phyloP scores from a whole-genome alignment of 306 rosid species.

The Cicer yamashitae region DNA sequence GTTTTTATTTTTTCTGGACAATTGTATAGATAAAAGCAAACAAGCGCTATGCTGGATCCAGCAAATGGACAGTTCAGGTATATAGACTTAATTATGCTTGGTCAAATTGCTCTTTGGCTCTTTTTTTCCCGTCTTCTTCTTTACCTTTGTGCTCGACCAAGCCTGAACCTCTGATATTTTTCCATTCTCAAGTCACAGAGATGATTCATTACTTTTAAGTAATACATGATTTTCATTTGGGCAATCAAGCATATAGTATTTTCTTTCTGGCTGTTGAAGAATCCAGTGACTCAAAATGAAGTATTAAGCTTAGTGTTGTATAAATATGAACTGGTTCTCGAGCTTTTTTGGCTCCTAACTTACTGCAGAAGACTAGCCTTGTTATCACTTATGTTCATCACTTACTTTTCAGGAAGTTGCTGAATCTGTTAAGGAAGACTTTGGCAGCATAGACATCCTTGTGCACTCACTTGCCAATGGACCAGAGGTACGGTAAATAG shows the following conservation, averaged over 20 bases:
- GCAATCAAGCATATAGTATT: constrained; percentile 13
- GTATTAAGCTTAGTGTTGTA: constrained; percentile 1
- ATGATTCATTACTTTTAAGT: constrained; percentile 11
- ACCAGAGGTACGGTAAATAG: constrained; percentile 80
- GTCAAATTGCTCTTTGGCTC: constrained; percentile 17
- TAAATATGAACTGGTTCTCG: constrained; percentile 1
- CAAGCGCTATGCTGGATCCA: constrained; percentile 95
- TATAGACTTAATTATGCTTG: constrained; percentile 25
- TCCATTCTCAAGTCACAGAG: constrained; percentile 14
- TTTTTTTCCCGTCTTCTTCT: too few relatives aligned
- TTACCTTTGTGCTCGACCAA: neutral
- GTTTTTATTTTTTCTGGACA: neutral
- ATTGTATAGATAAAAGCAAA: constrained; percentile 75
- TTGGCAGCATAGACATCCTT: constrained; percentile 95
- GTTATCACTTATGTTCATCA: constrained; percentile 19
- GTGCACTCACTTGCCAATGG: constrained; percentile 99
- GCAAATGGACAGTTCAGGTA: constrained; percentile 77
- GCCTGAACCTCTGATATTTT: neutral
- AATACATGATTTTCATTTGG: constrained; percentile 27
- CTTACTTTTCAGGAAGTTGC: constrained; percentile 82
- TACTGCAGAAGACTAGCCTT: constrained; percentile 1
- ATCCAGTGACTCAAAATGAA: constrained; percentile 1
- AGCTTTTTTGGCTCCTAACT: constrained; percentile 1
- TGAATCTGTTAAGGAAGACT: constrained; percentile 85
- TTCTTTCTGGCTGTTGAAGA: constrained; percentile 16